Evolutionary conservation across 2,329 filamentous ascomycete genomes (phyloP).

Genomic region (Macrophomina phaseolina): DNA sequence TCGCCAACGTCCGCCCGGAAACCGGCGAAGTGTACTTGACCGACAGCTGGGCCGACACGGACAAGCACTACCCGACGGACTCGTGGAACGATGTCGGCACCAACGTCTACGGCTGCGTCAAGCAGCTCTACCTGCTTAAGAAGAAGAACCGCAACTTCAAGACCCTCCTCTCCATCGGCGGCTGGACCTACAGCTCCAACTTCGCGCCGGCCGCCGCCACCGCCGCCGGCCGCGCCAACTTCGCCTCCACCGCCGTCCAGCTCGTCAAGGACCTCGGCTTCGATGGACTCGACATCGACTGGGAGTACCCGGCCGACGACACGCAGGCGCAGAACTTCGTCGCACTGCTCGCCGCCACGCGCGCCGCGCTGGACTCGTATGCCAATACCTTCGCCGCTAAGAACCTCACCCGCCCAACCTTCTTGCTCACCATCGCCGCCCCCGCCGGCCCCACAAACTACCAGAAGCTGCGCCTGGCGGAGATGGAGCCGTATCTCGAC

Average conservation of each 20-base stretch:
- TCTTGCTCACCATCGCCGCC: slow-evolving; percentile 52
- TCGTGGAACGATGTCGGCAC: slow-evolving; percentile 68
- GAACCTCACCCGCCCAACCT: slow-evolving; percentile 36
- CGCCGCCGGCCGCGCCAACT: slow-evolving; percentile 64
- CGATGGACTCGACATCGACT: slow-evolving; percentile 56
- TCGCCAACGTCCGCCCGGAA: slow-evolving; percentile 82
- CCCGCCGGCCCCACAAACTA: slow-evolving; percentile 53
- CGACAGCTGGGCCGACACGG: slow-evolving; percentile 70
- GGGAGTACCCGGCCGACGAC: slow-evolving; percentile 52
- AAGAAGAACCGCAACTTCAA: slow-evolving; percentile 78
- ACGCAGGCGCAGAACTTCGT: slow-evolving; percentile 49
- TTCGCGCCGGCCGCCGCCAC: slow-evolving; percentile 74
- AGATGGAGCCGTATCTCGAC: slow-evolving; percentile 53
- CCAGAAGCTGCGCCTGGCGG: slow-evolving; percentile 47
- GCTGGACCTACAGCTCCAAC: slow-evolving; percentile 82
- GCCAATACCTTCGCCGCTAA: slow-evolving; percentile 38
- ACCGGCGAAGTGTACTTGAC: slow-evolving; percentile 72
- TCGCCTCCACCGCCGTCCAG: slow-evolving; percentile 74
- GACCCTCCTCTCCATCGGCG: slow-evolving; percentile 80
- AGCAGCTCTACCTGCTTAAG: slow-evolving; percentile 78
- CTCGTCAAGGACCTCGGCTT: slow-evolving; percentile 83
- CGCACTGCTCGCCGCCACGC: slow-evolving; percentile 45
- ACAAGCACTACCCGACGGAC: slow-evolving; percentile 73
- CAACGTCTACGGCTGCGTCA: slow-evolving; percentile 78
- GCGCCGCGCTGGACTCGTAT: slow-evolving; percentile 49